Conservation (phyloP, 116 monocot species). For the Thalassia testudinum region DNA sequence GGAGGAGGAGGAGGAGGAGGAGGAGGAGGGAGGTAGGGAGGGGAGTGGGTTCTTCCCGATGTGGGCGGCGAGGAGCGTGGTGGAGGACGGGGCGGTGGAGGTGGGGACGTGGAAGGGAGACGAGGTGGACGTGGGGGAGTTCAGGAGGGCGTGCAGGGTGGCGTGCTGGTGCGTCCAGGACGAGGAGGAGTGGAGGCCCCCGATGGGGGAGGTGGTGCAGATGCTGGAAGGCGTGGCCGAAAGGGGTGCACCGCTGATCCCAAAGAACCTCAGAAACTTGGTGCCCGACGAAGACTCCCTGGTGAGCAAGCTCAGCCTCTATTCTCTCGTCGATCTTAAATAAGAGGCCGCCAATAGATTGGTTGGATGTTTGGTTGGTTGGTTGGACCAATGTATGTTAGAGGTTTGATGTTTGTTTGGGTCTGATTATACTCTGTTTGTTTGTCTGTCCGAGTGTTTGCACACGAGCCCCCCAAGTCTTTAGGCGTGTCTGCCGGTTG, state of each 20-base stretch:
- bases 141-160: slow-evolving; percentile 17
- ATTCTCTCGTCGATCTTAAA: not conserved
- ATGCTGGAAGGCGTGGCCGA: slow-evolving; percentile 15
- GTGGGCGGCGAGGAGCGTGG: slow-evolving; percentile 6
- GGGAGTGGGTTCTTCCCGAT: slow-evolving; percentile 10
- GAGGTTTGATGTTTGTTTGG: too few species aligned
- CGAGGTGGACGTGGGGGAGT: slow-evolving; percentile 9
- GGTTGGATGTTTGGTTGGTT: too few species aligned
- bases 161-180: slow-evolving; percentile 46
- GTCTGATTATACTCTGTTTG: too few species aligned
- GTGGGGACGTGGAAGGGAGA: not conserved
- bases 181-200: slow-evolving; percentile 13
- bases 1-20: not conserved
- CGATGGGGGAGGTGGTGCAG: slow-evolving; percentile 37
- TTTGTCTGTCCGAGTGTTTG: too few species aligned
- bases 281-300: not conserved
- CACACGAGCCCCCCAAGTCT: too few species aligned
- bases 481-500: too few species aligned
- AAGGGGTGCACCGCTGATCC: not conserved
- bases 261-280: not conserved
- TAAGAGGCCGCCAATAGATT: not conserved
- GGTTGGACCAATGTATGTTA: too few species aligned
- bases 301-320: not conserved
- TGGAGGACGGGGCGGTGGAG: slow-evolving; percentile 5
- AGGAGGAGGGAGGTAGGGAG: not conserved